phyloP scores from a whole-genome alignment of 2,329 filamentous ascomycete genomes.

The Epichloe uncinata region DNA sequence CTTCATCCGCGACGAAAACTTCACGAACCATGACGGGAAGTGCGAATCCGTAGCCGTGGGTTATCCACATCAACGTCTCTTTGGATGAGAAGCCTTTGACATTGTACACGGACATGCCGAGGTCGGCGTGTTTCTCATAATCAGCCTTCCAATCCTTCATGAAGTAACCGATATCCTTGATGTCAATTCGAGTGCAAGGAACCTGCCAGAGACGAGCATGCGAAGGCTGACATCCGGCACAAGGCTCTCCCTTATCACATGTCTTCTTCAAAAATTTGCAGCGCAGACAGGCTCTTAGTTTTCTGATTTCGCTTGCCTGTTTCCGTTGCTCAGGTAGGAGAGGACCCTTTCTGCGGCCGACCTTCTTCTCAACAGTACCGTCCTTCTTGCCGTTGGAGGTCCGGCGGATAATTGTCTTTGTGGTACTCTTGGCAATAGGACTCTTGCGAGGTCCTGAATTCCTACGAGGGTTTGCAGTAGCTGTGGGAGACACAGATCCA shows the following conservation, averaged over 20 bases:
- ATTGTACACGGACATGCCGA: conserved; percentile 83
- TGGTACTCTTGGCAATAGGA: conserved; percentile 60
- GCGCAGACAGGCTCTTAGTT: conserved; percentile 80
- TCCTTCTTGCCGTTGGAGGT: conserved; percentile 68
- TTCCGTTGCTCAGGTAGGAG: conserved; percentile 88
- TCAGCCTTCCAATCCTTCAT: conserved; percentile 99
- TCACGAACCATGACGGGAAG: conserved; percentile 88
- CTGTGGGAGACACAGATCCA: conserved; percentile 45
- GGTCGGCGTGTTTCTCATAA: conserved; percentile 78
- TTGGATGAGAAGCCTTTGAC: conserved; percentile 71
- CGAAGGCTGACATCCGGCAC: conserved; percentile 86
- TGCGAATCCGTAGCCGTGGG: conserved; percentile 88
- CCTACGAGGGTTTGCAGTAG: conserved; percentile 47
- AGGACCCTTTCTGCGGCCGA: conserved; percentile 79
- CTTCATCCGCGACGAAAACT: conserved; percentile 82
- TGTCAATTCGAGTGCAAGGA: conserved; percentile 93
- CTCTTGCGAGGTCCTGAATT: conserved; percentile 63
- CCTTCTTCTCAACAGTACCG: conserved; percentile 70
- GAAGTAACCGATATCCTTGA: conserved; percentile 96
- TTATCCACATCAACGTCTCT: conserved; percentile 73
- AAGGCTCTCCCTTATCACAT: conserved; percentile 94
- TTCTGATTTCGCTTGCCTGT: conserved; percentile 93
- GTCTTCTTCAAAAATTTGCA: conserved; percentile 99
- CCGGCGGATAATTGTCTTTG: conserved; percentile 76
- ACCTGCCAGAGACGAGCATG: conserved; percentile 96